A percentile compares a stretch with the other conserved stretches of the same genome.
phyloP scores from a whole-genome alignment of 306 rosid genomes.

The Fragaria ananassa region DNA sequence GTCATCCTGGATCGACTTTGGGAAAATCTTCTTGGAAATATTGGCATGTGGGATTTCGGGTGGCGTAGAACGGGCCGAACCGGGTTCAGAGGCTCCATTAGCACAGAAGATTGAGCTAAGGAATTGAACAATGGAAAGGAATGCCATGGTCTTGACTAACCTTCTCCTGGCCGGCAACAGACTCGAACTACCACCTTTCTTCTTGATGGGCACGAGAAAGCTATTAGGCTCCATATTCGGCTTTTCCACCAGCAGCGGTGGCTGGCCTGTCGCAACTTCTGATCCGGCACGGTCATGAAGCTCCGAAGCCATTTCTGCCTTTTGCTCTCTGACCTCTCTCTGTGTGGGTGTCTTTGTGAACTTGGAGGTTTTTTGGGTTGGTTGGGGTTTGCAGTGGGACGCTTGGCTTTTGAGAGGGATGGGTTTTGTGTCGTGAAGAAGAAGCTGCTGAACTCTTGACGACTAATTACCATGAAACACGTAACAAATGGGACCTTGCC shows the following conservation, averaged over 20 bases:
- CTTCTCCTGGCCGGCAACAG: not conserved
- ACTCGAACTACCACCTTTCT: not conserved
- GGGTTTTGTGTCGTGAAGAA: too few relatives aligned
- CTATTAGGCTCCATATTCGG: not conserved
- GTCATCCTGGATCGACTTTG: not conserved
- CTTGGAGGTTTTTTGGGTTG: not conserved
- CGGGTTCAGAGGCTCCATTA: not conserved
- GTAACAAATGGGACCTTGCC: too few relatives aligned
- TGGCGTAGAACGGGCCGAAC: not conserved
- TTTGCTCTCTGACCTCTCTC: not conserved
- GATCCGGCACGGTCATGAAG: not conserved
- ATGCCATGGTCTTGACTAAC: not conserved
- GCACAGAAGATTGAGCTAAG: not conserved
- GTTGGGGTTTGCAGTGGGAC: not conserved
- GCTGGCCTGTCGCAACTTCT: not conserved
- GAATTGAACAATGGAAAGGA: not conserved
- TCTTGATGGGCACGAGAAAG: not conserved
- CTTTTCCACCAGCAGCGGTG: not conserved
- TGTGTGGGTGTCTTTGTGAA: not conserved
- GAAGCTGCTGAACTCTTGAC: too few relatives aligned
- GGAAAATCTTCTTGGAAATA: not conserved
- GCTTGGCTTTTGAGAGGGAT: too few relatives aligned
- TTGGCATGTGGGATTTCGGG: not conserved
- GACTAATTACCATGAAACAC: too few relatives aligned
- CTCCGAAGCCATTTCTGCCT: not conserved